Base-by-base conservation (phyloP, 371 early-diverging fungal species). In the Mucor piriformis region DNA sequence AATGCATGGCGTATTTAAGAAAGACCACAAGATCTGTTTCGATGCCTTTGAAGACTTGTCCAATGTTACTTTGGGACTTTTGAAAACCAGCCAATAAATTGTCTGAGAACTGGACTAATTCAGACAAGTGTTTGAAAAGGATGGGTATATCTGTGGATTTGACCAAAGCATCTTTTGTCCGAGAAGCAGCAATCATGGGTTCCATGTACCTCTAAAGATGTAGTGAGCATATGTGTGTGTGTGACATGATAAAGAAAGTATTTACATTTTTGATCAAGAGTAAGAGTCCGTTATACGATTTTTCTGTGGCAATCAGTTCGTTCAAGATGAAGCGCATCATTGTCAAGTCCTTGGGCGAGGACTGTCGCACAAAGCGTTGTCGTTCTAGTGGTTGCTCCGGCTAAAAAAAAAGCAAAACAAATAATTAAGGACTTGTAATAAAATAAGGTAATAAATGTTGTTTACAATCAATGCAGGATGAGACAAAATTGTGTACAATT, bases 1-100 rank as follows among this genome's bases (percentile, higher is more conserved):
- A 79, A 55, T 79, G 76, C 33, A 74, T 61, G 37, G 79, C 70
- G 58, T 79, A 79, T 65, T 74, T 71, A 8, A 76, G 44, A 67
- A 76, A 79, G 24, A 73, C 70, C 13, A 64, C 72, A 48, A 73
- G 54, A 8, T 65, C 63, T 7, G 72, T 50, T 18, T 73, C 66
- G 2, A 73, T 34, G 13, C 48, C 44, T 20, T 62, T 59, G 61
- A 77, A 74, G 3, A 67, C 59, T 15, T 54, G 50, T 0, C 73
- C 78, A 10, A 77, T 54, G 33, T 68, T 59, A 40, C 46, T 49
- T 32, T 57, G 59, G 11, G 50, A 16, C 35, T 70, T 53, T 8
- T 24, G 8, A 46, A 29, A 70, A 66, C 20, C 46, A 56, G 13
- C 44, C 18, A 74, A 32, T 11, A 77, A 20, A 27, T 66, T 65